A percentile compares a stretch with the other conserved stretches of the same genome.
These are phyloP conservation scores for Cornus suecica DNA, from an alignment of 148 eudicot species.

Conservation along the genomic window DNA sequence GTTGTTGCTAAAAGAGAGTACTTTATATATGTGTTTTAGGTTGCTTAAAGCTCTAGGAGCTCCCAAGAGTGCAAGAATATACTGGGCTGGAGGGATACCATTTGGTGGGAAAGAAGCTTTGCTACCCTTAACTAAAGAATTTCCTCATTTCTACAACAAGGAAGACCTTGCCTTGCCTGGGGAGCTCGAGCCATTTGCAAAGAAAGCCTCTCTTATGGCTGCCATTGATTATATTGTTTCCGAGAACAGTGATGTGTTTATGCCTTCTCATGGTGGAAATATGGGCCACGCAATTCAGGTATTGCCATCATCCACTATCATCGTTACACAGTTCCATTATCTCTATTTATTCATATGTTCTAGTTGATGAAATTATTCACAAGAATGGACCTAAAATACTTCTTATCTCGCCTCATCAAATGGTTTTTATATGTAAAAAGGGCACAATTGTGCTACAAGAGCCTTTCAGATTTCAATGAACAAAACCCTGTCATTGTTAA, in stretches of 20 bases:
- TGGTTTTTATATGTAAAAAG: background rate
- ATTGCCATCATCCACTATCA: slow-evolving; percentile 1
- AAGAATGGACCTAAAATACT: background rate
- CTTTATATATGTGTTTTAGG: slow-evolving; percentile 33
- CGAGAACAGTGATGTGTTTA: slow-evolving; percentile 86
- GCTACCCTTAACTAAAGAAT: slow-evolving; percentile 62
- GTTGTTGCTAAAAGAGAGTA: background rate
- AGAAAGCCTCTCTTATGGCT: slow-evolving; percentile 77
- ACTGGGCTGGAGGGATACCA: slow-evolving; percentile 95
- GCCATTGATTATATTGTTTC: slow-evolving; percentile 90
- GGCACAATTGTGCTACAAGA: background rate
- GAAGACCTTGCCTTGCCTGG: slow-evolving; percentile 81
- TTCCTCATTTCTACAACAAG: slow-evolving; percentile 78
- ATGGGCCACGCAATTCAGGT: slow-evolving; percentile 98
- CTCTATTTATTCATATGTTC: background rate
- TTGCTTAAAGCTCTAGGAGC: slow-evolving; percentile 91
- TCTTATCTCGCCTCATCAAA: background rate
- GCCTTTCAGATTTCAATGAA: too few species aligned
- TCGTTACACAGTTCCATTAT: background rate
- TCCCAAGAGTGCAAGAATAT: slow-evolving; percentile 62
- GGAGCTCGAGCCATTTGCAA: slow-evolving; percentile 67
- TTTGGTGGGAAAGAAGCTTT: slow-evolving; percentile 82
- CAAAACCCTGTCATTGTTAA: background rate
- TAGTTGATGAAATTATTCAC: background rate
- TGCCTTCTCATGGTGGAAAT: slow-evolving; percentile 98